Base-by-base conservation (phyloP, 2,329 filamentous ascomycete genomes). In the Amauroascus niger region DNA sequence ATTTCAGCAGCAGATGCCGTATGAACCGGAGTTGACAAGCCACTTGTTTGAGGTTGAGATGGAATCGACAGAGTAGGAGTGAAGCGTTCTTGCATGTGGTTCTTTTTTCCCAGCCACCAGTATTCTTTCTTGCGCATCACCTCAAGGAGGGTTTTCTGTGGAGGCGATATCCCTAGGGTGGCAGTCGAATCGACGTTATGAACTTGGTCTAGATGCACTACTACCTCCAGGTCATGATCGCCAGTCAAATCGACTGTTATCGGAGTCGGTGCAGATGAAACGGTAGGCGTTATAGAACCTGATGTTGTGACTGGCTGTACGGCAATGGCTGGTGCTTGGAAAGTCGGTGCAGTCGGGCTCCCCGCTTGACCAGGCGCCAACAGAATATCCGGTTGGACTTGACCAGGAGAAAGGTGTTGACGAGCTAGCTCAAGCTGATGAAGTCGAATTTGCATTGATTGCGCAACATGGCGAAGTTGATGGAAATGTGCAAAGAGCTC, bases 91-190 rank as follows among this genome's bases (percentile, higher is more conserved):
- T 53, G 40, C 28, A 49, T 47, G 18, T 49, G 45, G 22, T 39
- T 46, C 44, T 50, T 55, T 33, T 55, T 54, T 14, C 49, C 55
- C 4, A 69, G 61, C 67, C 67, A 69, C 13, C 46, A 24, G 48
- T 68, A 67, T 24, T 61, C 57, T 47, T 69, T 70, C 24, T 59
- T 61, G 44, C 60, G 63, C 49, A 69, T 57, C 5, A 60, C 55
- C 7, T 56, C 57, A n/a, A 62, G 60, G 26, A 66, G 59, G 16
- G 59, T 26, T 26, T 46, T 49, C 14, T 46, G 44, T 6, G 37
- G 22, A 20, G 57, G 33, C 11, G 54, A 35, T 48, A 28, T 33
- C 26, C 46, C 35, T 20, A 44, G 8, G 11, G 24, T 9, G 20
- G 46, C 20, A 13, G 20, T 30, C 24, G 18, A 39, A 24, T 32